Evolutionary conservation across 768 basidiomycete species (phyloP).

Genomic region (Agrocybe praecox): DNA sequence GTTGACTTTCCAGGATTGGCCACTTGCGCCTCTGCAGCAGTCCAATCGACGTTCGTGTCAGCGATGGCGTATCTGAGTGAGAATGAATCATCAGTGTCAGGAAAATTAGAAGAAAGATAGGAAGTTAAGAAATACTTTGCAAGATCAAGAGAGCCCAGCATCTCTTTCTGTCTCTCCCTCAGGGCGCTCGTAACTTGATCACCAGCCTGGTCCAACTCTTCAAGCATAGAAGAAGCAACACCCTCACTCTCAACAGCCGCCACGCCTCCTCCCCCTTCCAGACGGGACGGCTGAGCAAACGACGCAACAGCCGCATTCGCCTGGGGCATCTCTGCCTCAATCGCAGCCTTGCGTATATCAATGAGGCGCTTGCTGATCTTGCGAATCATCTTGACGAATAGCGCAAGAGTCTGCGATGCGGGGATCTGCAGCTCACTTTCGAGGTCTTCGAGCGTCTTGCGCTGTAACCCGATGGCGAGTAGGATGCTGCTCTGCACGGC

Average conservation of each 20-base stretch:
- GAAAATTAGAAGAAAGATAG: constrained; percentile 13
- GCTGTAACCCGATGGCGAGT: constrained; percentile 86
- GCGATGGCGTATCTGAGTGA: constrained; percentile 72
- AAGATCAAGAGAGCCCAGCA: constrained; percentile 88
- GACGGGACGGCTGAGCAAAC: constrained; percentile 6
- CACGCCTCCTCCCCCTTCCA: constrained; percentile 6
- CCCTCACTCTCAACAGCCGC: constrained; percentile 27
- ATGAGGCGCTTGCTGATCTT: constrained; percentile 78
- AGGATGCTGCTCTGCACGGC: constrained; percentile 92
- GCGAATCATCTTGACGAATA: constrained; percentile 89
- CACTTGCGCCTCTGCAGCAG: constrained; percentile 73
- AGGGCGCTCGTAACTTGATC: constrained; percentile 68
- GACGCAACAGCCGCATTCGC: constrained; percentile 29
- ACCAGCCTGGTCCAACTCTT: constrained; percentile 80
- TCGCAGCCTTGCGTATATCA: constrained; percentile 78
- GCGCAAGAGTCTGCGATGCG: constrained; percentile 84
- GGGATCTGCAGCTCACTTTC: constrained; percentile 87
- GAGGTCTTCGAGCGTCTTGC: constrained; percentile 87
- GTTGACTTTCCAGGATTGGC: constrained; percentile 56
- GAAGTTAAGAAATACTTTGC: constrained; percentile 60
- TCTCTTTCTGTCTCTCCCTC: constrained; percentile 78
- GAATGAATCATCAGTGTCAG: constrained; percentile 12
- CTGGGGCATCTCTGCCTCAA: constrained; percentile 64
- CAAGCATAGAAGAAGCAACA: constrained; percentile 49
- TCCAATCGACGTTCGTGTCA: constrained; percentile 72